These are phyloP conservation scores for Rhizopogon sp. DNA, from an alignment of 768 basidiomycete species.

Conservation along the genomic window DNA sequence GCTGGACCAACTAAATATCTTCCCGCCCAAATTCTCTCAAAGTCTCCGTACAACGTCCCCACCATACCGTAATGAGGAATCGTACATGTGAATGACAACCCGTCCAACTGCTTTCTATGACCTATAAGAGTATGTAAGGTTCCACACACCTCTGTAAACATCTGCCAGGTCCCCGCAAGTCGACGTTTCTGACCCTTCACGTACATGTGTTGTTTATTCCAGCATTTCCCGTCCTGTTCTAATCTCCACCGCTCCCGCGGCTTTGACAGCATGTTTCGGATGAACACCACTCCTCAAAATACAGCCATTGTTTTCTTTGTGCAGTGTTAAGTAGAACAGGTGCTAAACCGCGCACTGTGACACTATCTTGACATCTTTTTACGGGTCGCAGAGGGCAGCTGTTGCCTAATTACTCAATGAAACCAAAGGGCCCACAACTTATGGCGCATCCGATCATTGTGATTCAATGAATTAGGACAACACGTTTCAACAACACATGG, in stretches of 20 bases:
- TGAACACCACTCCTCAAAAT: constrained; percentile 4
- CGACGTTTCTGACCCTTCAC: constrained; percentile 28
- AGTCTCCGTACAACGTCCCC: constrained; percentile 25
- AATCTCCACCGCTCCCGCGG: constrained; percentile 29
- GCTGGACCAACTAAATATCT: constrained; percentile 15
- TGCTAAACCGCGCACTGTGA: constrained; percentile 20
- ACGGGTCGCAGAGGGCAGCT: constrained; percentile 5
- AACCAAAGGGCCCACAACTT: not conserved
- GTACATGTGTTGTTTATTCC: constrained; percentile 27
- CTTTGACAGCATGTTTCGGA: constrained; percentile 6
- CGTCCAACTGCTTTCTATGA: constrained; percentile 20
- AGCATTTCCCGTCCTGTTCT: constrained; percentile 16
- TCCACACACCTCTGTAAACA: constrained; percentile 27
- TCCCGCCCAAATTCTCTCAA: constrained; percentile 3
- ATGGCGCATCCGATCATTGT: not conserved
- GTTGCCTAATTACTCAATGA: constrained; percentile 1
- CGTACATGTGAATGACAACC: constrained; percentile 30
- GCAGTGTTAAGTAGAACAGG: constrained; percentile 11
- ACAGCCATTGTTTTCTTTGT: constrained; percentile 8
- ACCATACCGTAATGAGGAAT: constrained; percentile 28
- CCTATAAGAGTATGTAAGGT: constrained; percentile 23
- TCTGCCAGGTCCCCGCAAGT: constrained; percentile 29
- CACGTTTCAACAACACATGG: constrained; percentile 21
- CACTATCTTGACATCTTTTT: constrained; percentile 18
- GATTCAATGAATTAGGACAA: constrained; percentile 14